Percentiles rank a stretch among this genome's conserved stretches.
phyloP scores from a whole-genome alignment of 1,139 yeast genomes.

The Hemisphaericaspora lyxosophila region DNA sequence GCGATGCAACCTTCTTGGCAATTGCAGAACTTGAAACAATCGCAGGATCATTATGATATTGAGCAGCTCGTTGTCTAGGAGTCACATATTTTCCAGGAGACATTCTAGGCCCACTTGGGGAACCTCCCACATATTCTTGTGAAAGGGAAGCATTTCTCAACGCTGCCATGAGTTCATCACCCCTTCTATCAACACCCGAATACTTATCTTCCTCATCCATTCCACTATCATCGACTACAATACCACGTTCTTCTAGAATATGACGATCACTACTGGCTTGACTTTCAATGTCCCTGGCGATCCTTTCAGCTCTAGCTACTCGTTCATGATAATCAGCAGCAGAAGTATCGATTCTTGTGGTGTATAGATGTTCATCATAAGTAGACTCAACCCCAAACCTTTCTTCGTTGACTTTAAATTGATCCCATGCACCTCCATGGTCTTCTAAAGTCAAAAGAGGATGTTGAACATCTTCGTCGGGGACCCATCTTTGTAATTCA shows the following conservation, averaged over 20 bases:
- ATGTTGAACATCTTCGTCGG: constrained; percentile 50
- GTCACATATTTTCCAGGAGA: constrained; percentile 51
- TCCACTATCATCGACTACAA: constrained; percentile 75
- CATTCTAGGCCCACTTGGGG: constrained; percentile 4
- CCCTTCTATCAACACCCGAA: constrained; percentile 78
- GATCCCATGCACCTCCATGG: constrained; percentile 70
- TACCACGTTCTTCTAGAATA: constrained; percentile 88
- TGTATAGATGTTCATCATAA: constrained; percentile 86
- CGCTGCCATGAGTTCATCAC: constrained; percentile 66
- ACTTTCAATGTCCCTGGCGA: constrained; percentile 81
- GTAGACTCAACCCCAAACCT: constrained; percentile 87
- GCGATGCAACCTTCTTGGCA: constrained; percentile 9
- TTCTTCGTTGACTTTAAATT: constrained; percentile 83
- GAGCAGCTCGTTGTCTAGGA: constrained; percentile 65
- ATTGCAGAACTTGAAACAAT: constrained; percentile 58
- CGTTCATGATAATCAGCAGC: constrained; percentile 74
- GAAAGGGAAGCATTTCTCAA: constrained; percentile 36
- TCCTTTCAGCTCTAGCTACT: constrained; percentile 66
- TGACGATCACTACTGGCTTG: constrained; percentile 72
- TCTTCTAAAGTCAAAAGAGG: constrained; percentile 42
- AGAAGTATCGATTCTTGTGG: constrained; percentile 74
- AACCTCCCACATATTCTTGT: constrained; percentile 11
- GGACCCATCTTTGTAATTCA: constrained; percentile 84
- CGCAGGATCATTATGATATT: constrained; percentile 74
- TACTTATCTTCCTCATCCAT: constrained; percentile 94